phyloP scores from a whole-genome alignment of 2,329 filamentous ascomycete species.

The Coniochaeta prunicola region DNA sequence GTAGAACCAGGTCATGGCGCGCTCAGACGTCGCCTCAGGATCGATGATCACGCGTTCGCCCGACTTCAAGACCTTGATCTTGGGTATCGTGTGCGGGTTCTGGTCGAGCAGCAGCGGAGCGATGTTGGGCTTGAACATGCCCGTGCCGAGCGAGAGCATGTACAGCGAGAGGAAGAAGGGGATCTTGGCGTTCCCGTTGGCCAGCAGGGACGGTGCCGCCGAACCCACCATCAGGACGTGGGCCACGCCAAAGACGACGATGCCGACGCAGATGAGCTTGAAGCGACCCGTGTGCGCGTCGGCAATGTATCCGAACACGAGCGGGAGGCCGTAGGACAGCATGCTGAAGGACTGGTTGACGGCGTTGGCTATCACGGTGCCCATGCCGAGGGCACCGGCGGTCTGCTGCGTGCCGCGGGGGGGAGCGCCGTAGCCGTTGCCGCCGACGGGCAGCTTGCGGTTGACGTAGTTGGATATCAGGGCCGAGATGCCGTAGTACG shows the following conservation, averaged over 20 bases:
- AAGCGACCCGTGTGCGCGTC: constrained; percentile 66
- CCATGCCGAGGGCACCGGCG: constrained; percentile 53
- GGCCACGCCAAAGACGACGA: constrained; percentile 59
- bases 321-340: constrained; percentile 49
- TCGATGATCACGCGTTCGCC: constrained; percentile 64
- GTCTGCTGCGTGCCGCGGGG: constrained; percentile 33
- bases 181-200: constrained; percentile 36
- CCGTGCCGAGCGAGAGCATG: constrained; percentile 52
- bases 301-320: constrained; percentile 49
- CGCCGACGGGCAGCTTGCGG: constrained; percentile 45
- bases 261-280: constrained; percentile 63
- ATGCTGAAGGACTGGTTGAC: constrained; percentile 48
- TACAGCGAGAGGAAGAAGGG: constrained; percentile 56
- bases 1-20: constrained; percentile 61
- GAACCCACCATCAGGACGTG: constrained; percentile 61
- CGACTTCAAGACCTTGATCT: constrained; percentile 38
- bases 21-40: constrained; percentile 54
- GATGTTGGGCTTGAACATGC: constrained; percentile 66
- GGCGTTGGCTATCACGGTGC: constrained; percentile 43
- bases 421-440: constrained; percentile 37
- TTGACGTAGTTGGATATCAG: constrained; percentile 56
- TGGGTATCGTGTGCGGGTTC: constrained; percentile 47
- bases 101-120: constrained; percentile 62
- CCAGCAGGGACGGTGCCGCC: constrained; percentile 36
- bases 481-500: constrained; percentile 50